Evolutionary conservation across 2,329 filamentous ascomycete genomes (phyloP).

Genomic region (Exutisphaerella laricina): DNA sequence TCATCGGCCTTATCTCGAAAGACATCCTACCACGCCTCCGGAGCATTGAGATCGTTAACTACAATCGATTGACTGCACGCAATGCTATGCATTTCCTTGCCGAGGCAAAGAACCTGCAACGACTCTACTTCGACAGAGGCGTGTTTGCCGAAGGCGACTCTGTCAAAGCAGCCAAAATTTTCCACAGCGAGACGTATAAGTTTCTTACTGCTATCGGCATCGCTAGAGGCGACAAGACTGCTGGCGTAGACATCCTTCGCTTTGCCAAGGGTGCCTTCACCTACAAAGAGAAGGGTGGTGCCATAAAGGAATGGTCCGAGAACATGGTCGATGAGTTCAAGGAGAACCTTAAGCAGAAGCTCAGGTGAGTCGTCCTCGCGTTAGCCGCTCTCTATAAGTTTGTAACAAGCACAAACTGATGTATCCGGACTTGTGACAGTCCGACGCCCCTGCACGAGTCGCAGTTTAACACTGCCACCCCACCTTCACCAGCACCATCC

Average conservation of each 20-base stretch:
- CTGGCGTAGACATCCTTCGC: constrained; percentile 27
- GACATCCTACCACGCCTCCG: constrained; percentile 21
- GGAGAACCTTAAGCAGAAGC: constrained; percentile 24
- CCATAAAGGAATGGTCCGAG: constrained; percentile 18
- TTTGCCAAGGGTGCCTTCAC: constrained; percentile 29
- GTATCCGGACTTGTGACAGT: too few relatives aligned
- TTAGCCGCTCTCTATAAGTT: too few relatives aligned
- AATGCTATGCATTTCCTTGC: constrained; percentile 32
- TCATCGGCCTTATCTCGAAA: constrained; percentile 27
- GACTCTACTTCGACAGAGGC: constrained; percentile 28
- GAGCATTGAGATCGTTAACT: constrained; percentile 28
- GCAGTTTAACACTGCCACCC: not conserved
- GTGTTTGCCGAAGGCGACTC: constrained; percentile 29
- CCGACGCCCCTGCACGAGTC: too few relatives aligned
- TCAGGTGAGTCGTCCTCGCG: constrained; percentile 30
- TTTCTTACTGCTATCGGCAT: constrained; percentile 26
- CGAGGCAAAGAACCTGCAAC: constrained; percentile 27
- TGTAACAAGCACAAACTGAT: too few relatives aligned
- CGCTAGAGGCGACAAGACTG: constrained; percentile 23
- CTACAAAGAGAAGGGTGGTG: constrained; percentile 26
- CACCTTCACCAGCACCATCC: not conserved
- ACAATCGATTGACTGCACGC: constrained; percentile 28
- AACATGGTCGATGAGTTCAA: constrained; percentile 25
- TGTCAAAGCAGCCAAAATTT: constrained; percentile 31
- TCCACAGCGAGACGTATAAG: constrained; percentile 33